Base-by-base conservation (phyloP, 2,329 filamentous ascomycete genomes). In the Rhynchosporium secalis region DNA sequence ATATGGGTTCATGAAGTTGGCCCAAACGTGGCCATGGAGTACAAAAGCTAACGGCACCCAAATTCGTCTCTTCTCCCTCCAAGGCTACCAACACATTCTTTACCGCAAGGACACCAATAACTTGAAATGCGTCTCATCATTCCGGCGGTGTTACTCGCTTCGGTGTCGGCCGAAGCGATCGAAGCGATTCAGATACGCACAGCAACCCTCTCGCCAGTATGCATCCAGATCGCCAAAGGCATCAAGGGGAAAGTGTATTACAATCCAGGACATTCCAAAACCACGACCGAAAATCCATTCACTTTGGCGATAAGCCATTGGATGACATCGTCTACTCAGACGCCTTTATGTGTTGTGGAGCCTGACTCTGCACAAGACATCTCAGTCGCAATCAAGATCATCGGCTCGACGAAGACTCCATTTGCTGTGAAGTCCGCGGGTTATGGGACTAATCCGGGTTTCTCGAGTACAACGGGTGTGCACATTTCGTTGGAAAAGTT, bases 341-440 rank as follows among this genome's bases (percentile, higher is more conserved):
- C 29, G 36, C 47, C 47, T 7, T 12, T 49, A n/a, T 49, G 29
- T 49, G 29, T 49, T 8, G 29, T 49, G 4, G 47, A 49, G 28
- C 28, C n/a, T 7, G 20, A 33, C 29, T 4, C 31, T 36, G 29
- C 29, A 15, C 15, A 49, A 7, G 47, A 49, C 20, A 9, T 49
- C 29, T 49, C 47, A 15, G 29, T 15, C 31, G 47, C 47, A 12
- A 33, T 49, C 29, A 33, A 49, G 20, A 36, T 49, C 29, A 49
- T 49, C 15, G 47, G 47, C 15, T 15, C 28, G 29, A 49, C 47
- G 1, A 49, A 36, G 29, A 49, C 47, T n/a, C 47, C 47, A 2
- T 49, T 49, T 15, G 47, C 47, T n/a, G 47, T 49, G 10, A 49
- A 49, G 15, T 49, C 47, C 3, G 47, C 47, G 12, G 47, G 47